Evolutionary conservation across 2,329 filamentous ascomycete species (phyloP).

Genomic region (Fusarium sarcochroum): DNA sequence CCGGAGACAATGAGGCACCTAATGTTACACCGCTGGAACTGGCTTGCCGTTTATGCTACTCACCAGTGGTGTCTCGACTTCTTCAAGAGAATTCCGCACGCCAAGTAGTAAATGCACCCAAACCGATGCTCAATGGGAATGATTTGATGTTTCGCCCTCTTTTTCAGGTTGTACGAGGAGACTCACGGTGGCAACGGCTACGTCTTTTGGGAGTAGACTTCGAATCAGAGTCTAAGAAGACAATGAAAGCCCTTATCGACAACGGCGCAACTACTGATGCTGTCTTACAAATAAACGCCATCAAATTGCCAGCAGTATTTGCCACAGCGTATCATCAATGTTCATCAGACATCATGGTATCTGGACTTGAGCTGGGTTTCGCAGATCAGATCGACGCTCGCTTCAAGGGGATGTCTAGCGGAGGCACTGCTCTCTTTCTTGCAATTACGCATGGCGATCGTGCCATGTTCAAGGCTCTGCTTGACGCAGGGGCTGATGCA

Average conservation of each 20-base stretch:
- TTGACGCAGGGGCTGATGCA: background rate
- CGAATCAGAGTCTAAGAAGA: conserved; percentile 6
- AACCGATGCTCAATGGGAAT: background rate
- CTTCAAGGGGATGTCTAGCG: background rate
- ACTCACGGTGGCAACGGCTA: background rate
- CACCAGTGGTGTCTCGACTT: background rate
- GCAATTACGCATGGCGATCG: background rate
- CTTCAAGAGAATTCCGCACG: background rate
- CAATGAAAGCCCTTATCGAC: background rate
- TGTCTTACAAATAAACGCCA: background rate
- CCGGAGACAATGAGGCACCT: background rate
- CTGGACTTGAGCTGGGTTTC: conserved; percentile 3
- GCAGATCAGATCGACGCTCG: background rate
- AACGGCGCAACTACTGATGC: background rate
- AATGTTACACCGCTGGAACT: conserved; percentile 3
- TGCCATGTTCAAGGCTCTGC: conserved; percentile 2
- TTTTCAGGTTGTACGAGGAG: conserved; percentile 1
- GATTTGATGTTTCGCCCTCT: conserved; percentile 6
- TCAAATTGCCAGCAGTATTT: conserved; percentile 3
- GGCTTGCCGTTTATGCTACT: background rate
- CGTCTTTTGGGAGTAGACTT: background rate
- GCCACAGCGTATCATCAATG: conserved; percentile 11
- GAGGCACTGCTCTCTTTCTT: background rate
- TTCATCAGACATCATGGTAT: conserved; percentile 2
- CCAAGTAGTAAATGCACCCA: background rate